A percentile compares a stretch with the other conserved stretches of the same genome.
phyloP scores from a whole-genome alignment of 2,329 filamentous ascomycete genomes.

The Bipolaris bicolor region DNA sequence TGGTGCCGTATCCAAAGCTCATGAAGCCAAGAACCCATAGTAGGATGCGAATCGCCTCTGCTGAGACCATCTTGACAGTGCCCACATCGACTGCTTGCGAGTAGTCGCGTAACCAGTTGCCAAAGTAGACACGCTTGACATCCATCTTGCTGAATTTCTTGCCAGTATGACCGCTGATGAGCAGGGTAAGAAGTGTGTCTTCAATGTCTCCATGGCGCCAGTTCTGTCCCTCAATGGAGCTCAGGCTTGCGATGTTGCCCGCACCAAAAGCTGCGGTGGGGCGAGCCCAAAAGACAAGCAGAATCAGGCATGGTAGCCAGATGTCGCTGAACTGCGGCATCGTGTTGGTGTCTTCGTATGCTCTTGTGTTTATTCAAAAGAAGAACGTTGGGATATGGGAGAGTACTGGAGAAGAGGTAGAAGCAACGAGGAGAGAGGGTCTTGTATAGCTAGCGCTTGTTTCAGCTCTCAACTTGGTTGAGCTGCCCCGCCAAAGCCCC shows the following conservation, averaged over 20 bases:
- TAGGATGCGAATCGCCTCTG: slow-evolving; percentile 87
- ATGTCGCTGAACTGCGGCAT: slow-evolving; percentile 44
- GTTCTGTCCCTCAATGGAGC: slow-evolving; percentile 82
- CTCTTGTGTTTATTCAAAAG: slow-evolving; percentile 1
- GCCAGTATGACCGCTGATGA: slow-evolving; percentile 67
- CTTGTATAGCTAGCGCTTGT: slow-evolving; percentile 6
- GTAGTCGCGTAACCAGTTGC: slow-evolving; percentile 94
- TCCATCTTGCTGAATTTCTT: slow-evolving; percentile 90
- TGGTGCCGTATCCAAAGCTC: slow-evolving; percentile 81
- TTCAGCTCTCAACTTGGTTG: slow-evolving; percentile 7
- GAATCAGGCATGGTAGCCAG: slow-evolving; percentile 49
- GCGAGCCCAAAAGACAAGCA: slow-evolving; percentile 69
- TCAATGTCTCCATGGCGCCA: slow-evolving; percentile 78
- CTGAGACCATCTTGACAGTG: slow-evolving; percentile 87
- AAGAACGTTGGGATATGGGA: background rate
- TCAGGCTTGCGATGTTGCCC: slow-evolving; percentile 83
- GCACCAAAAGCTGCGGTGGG: slow-evolving; percentile 82
- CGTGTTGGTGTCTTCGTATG: slow-evolving; percentile 12
- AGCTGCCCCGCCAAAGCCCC: slow-evolving; percentile 11
- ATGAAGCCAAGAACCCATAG: slow-evolving; percentile 90
- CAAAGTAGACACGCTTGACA: slow-evolving; percentile 91
- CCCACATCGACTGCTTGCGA: slow-evolving; percentile 93
- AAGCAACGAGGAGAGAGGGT: background rate
- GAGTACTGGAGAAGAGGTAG: background rate
- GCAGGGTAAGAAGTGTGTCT: slow-evolving; percentile 79